These are phyloP conservation scores for Mucor sp. DNA, from an alignment of 371 early-diverging fungal genomes.

Conservation along the genomic window DNA sequence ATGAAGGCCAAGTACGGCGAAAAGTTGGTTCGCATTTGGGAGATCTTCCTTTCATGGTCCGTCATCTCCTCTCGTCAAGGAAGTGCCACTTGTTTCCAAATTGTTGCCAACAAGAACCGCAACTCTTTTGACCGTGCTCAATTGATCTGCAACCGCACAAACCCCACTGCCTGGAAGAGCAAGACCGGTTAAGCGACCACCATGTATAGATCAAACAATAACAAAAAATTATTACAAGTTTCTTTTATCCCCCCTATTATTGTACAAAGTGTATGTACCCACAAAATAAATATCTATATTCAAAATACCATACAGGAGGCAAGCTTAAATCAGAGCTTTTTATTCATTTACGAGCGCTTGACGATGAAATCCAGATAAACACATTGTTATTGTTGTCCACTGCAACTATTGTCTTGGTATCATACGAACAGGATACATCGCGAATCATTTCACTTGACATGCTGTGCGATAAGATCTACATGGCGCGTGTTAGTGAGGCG, in stretches of 20 bases:
- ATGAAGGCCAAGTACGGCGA: conserved; percentile 87
- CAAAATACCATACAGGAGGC: background rate
- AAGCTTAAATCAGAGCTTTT: background rate
- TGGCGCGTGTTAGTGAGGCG: background rate
- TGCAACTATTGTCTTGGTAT: conserved; percentile 35
- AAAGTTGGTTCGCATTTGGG: conserved; percentile 83
- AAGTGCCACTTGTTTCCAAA: conserved; percentile 94
- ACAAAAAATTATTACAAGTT: conserved; percentile 2
- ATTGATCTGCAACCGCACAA: conserved; percentile 56
- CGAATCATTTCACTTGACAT: conserved; percentile 37
- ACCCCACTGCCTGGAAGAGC: conserved; percentile 40
- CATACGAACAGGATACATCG: conserved; percentile 38
- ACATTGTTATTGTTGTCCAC: conserved; percentile 40
- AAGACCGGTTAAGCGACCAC: conserved; percentile 20
- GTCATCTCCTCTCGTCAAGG: conserved; percentile 94
- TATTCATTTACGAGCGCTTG: background rate
- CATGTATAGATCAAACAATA: conserved; percentile 12
- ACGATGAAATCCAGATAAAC: conserved; percentile 37
- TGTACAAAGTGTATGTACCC: conserved; percentile 15
- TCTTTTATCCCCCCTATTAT: background rate
- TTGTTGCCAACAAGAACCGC: conserved; percentile 94
- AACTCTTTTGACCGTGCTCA: conserved; percentile 87
- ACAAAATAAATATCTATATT: conserved; percentile 2
- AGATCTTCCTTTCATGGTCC: conserved; percentile 97
- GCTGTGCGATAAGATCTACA: conserved; percentile 37